Conservation (phyloP, 139 green algal genomes). For the Diplosphaera chodatii region DNA sequence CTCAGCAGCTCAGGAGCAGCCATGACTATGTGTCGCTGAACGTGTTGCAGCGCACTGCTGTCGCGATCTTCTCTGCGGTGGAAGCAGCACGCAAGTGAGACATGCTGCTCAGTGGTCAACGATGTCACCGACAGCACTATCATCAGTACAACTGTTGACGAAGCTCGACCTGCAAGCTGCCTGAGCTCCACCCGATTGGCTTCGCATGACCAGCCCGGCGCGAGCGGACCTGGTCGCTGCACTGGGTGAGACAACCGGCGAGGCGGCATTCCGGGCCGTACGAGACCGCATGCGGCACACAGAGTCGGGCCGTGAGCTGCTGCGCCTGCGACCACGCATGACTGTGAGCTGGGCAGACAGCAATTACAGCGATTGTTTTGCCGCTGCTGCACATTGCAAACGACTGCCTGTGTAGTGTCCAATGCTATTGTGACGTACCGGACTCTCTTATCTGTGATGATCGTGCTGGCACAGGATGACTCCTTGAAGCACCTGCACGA, state of each 20-base stretch:
- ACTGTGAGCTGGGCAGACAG: slow-evolving; percentile 50
- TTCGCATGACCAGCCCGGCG: slow-evolving; percentile 12
- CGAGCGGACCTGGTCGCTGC: slow-evolving; percentile 75
- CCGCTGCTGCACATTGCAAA: too few species aligned
- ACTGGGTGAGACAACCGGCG: slow-evolving; percentile 68
- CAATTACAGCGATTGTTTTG: background rate
- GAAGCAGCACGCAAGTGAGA: slow-evolving; percentile 10
- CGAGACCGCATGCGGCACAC: slow-evolving; percentile 59
- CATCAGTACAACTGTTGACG: too few species aligned
- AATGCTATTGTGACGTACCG: too few species aligned
- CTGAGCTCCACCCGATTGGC: background rate
- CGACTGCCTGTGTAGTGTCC: too few species aligned
- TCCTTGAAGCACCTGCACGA: slow-evolving; percentile 40
- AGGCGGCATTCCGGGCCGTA: slow-evolving; percentile 46
- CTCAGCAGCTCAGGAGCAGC: background rate
- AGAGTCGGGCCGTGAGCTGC: slow-evolving; percentile 51
- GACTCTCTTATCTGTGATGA: too few species aligned
- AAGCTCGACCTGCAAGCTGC: background rate
- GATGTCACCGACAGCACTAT: too few species aligned
- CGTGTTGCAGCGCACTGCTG: slow-evolving; percentile 13
- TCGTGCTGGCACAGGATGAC: slow-evolving; percentile 15
- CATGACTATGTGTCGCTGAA: slow-evolving; percentile 9
- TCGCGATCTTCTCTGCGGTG: slow-evolving; percentile 19
- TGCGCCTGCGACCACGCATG: slow-evolving; percentile 68
- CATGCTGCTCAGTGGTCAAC: too few species aligned